phyloP scores from a whole-genome alignment of 306 rosid species.

The Mucuna pruriens region DNA sequence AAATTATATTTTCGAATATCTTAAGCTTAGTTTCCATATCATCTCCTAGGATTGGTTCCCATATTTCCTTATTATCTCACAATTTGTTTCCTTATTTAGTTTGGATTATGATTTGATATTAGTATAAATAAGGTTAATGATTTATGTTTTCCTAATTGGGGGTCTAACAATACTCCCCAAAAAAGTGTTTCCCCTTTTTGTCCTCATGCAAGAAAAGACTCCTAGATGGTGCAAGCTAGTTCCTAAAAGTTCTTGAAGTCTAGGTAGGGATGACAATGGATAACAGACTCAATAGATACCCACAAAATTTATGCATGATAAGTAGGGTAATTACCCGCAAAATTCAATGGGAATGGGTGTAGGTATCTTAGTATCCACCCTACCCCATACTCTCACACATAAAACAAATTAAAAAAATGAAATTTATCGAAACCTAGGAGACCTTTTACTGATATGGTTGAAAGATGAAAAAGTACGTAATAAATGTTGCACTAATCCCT shows the following conservation, averaged over 20 bases:
- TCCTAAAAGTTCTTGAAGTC: neutral
- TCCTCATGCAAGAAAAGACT: neutral
- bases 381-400: too few relatives aligned
- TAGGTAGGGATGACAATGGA: neutral
- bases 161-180: neutral
- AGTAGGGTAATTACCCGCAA: neutral
- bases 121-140: neutral
- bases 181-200: neutral
- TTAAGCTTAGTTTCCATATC: neutral
- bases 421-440: neutral
- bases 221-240: too few relatives aligned
- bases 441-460: neutral
- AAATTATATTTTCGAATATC: neutral
- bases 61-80: neutral
- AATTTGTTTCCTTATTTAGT: neutral
- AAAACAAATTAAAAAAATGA: neutral
- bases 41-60: neutral
- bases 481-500: too few relatives aligned
- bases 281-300: neutral
- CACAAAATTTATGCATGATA: neutral
- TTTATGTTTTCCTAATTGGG: neutral
- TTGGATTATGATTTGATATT: neutral
- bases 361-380: neutral
- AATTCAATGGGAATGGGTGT: neutral
- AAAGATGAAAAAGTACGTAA: neutral